These are phyloP conservation scores for Thalassiosira hispida DNA, from an alignment of 352 stramenopile genomes.

Conservation along the genomic window DNA sequence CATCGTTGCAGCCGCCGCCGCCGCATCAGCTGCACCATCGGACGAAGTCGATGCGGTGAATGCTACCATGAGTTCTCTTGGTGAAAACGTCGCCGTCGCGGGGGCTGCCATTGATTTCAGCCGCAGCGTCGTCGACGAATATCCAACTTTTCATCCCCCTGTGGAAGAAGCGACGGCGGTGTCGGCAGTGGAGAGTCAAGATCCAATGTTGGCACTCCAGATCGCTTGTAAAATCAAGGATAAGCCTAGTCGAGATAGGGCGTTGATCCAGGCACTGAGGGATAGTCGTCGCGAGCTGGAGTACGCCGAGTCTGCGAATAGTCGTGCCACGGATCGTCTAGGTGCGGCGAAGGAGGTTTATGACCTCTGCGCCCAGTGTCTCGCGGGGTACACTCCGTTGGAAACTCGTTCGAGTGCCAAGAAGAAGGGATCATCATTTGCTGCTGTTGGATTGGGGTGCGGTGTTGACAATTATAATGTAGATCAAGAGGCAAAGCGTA, in stretches of 20 bases:
- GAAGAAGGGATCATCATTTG: background rate
- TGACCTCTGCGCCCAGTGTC: constrained; percentile 11
- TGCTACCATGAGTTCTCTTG: too few relatives aligned
- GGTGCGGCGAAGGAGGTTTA: constrained; percentile 32
- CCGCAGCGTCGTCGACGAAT: too few relatives aligned
- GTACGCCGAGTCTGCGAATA: constrained; percentile 14
- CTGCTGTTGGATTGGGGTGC: background rate
- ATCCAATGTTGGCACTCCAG: too few relatives aligned
- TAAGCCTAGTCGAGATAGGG: constrained; percentile 9
- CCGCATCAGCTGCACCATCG: too few relatives aligned
- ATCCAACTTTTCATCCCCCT: too few relatives aligned
- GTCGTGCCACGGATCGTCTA: constrained; percentile 6
- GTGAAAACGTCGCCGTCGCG: too few relatives aligned
- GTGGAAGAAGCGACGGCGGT: too few relatives aligned
- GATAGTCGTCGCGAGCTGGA: constrained; percentile 32
- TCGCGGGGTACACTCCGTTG: constrained; percentile 38
- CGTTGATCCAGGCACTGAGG: constrained; percentile 14
- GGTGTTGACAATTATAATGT: background rate
- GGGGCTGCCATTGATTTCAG: too few relatives aligned
- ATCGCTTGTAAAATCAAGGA: constrained; percentile 9
- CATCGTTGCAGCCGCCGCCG: too few relatives aligned
- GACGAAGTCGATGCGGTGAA: too few relatives aligned
- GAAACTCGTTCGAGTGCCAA: constrained; percentile 14
- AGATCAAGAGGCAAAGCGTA: background rate
- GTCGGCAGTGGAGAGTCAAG: too few relatives aligned